These are phyloP conservation scores for Novymonas esmeraldas DNA, from an alignment of 208 protist species.

Conservation along the genomic window DNA sequence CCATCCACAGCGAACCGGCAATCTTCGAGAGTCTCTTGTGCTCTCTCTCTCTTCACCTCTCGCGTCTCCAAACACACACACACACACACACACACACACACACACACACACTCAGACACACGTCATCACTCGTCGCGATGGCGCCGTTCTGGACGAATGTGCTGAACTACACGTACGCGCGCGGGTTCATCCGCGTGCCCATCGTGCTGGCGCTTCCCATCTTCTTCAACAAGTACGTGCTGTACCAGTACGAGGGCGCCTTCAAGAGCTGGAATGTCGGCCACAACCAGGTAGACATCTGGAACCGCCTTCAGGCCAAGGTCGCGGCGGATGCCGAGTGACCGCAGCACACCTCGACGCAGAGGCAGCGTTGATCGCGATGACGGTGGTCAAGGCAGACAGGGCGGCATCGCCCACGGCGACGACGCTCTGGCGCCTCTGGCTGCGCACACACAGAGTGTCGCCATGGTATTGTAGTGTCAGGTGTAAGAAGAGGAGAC, in stretches of 20 bases:
- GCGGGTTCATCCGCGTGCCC: conserved; percentile 84
- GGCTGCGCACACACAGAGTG: not conserved
- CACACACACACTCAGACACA: not conserved
- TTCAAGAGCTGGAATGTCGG: conserved; percentile 82
- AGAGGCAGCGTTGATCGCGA: not conserved
- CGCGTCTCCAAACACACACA: not conserved
- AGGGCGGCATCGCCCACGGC: too few species aligned
- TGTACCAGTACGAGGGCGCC: conserved; percentile 65
- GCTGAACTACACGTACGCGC: conserved; percentile 81
- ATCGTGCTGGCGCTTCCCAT: conserved; percentile 79
- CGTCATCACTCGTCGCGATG: conserved; percentile 20
- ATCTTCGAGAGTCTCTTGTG: too few species aligned
- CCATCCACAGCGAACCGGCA: too few species aligned
- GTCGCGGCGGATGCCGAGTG: conserved; percentile 57
- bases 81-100: not conserved
- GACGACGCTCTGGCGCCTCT: too few species aligned
- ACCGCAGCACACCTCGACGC: too few species aligned
- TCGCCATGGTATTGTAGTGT: too few species aligned
- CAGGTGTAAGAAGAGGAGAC: not conserved
- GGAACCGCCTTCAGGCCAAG: conserved; percentile 83
- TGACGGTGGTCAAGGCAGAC: too few species aligned
- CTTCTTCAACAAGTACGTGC: conserved; percentile 85
- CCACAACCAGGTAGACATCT: conserved; percentile 88
- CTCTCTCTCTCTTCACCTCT: too few species aligned
- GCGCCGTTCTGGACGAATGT: conserved; percentile 82